Evolutionary conservation across 257 asterid species (phyloP).

Genomic region (Schizonepeta tenuifolia): DNA sequence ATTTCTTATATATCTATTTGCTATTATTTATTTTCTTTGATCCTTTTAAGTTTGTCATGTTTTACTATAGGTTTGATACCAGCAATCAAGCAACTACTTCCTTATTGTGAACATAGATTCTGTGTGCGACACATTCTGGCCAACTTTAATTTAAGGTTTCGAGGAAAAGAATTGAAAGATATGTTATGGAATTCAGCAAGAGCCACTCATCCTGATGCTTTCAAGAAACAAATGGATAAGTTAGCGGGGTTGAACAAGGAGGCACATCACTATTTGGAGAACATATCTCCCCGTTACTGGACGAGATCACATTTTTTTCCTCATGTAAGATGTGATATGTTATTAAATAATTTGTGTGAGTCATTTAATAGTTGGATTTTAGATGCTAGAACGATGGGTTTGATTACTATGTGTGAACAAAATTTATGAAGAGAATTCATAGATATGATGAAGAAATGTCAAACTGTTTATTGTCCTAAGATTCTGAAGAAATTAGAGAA

Average conservation of each 20-base stretch:
- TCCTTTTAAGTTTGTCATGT: background rate
- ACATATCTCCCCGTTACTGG: background rate
- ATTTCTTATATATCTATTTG: background rate
- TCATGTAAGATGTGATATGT: background rate
- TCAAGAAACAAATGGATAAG: background rate
- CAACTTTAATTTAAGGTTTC: background rate
- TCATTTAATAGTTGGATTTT: background rate
- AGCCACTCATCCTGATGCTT: background rate
- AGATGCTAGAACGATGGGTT: conserved; percentile 4
- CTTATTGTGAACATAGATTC: background rate
- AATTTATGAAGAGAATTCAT: background rate
- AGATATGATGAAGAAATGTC: background rate
- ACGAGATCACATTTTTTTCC: background rate
- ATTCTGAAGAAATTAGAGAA: conserved; percentile 10
- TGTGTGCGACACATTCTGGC: background rate
- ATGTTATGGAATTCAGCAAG: background rate
- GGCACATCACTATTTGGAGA: background rate
- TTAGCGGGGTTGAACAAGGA: background rate
- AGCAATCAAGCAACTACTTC: background rate
- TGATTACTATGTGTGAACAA: conserved; percentile 15
- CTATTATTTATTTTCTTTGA: background rate
- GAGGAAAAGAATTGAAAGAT: background rate
- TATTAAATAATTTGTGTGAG: conserved; percentile 9
- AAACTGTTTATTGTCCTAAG: background rate
- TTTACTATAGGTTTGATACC: background rate